These are phyloP conservation scores for Nicotiana obtusifolia DNA, from an alignment of 257 asterid species.

Conservation along the genomic window DNA sequence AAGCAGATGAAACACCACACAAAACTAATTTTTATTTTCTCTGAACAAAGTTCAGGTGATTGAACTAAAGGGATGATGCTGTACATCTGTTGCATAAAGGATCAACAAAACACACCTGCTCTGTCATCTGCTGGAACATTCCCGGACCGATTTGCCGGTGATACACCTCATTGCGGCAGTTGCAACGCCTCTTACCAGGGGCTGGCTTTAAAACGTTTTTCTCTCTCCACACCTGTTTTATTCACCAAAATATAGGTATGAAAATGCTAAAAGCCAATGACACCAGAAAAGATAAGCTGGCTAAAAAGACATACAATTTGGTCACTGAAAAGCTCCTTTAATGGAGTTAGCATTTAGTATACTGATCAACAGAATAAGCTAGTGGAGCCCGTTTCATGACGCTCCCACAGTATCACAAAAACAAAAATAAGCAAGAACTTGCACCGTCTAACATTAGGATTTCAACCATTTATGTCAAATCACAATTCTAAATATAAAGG, in stretches of 20 bases:
- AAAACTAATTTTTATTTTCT: background rate
- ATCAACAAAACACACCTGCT: conserved; percentile 51
- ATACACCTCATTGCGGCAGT: conserved; percentile 95
- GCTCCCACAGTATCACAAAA: background rate
- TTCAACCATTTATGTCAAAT: background rate
- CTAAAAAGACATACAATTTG: background rate
- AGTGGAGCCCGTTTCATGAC: background rate
- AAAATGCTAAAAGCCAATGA: background rate
- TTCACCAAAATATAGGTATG: background rate
- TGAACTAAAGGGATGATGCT: background rate
- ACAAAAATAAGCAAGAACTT: background rate
- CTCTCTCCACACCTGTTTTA: conserved; percentile 89
- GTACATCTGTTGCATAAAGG: background rate
- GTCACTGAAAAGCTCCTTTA: background rate
- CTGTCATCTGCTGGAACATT: conserved; percentile 99
- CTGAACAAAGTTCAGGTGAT: background rate
- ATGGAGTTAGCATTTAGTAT: background rate
- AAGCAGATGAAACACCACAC: background rate
- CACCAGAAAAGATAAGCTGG: background rate
- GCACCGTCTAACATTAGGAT: background rate
- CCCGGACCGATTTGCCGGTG: conserved; percentile 99
- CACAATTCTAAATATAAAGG: background rate
- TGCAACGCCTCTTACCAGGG: conserved; percentile 94
- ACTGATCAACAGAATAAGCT: background rate
- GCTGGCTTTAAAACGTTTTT: conserved; percentile 87